These are phyloP conservation scores for Fusarium proliferatum DNA, from an alignment of 2,329 filamentous ascomycete species.

Conservation along the genomic window DNA sequence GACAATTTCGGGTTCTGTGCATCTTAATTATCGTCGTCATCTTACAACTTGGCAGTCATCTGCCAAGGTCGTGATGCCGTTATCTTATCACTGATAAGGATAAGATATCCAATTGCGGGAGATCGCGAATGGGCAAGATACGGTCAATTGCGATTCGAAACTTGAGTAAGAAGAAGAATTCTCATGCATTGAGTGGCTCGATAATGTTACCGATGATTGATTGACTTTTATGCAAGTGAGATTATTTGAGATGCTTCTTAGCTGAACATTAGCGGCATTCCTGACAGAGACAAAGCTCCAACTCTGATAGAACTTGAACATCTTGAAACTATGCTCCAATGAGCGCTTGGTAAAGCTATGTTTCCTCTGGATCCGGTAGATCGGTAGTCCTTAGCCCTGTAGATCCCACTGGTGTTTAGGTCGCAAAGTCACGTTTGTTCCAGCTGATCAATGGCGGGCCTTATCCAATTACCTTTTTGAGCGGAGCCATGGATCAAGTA, in stretches of 20 bases:
- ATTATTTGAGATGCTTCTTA: accelerated
- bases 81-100: neutral
- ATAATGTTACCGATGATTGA: accelerated
- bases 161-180: neutral
- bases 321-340: neutral
- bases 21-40: neutral
- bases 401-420: neutral
- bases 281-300: neutral
- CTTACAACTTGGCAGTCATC: neutral
- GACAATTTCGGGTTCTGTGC: neutral
- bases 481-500: neutral
- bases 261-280: neutral
- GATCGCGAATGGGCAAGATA: no score
- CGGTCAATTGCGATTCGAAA: no score
- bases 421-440: neutral
- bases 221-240: accelerated
- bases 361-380: neutral
- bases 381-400: neutral
- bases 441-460: neutral
- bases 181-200: accelerated
- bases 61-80: neutral
- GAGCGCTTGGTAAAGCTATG: neutral
- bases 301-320: neutral
- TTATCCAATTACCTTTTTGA: no score
- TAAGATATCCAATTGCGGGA: neutral